Evolutionary conservation across 768 basidiomycete species (phyloP), one percentile per base, ranked within the genome.

Genomic region (Rhodocollybia butyracea): DNA sequence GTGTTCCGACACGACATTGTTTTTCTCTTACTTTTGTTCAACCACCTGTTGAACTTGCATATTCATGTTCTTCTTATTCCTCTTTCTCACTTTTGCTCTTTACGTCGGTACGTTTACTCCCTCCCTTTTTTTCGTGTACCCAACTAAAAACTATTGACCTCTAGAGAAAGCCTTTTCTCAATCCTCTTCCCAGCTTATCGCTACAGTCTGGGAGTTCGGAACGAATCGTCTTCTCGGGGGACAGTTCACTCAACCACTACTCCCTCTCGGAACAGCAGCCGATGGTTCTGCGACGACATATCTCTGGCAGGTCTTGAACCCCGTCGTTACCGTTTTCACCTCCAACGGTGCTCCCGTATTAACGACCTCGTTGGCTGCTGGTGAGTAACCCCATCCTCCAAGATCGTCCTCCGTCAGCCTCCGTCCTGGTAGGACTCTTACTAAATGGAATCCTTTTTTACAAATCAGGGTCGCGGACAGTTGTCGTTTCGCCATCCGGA

Each of bases 171-270:
- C 21, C 32, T 38, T 36, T 26, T 38, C 48, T 27, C 31, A 36
- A 26, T 24, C 11, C 12, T 21, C 10, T n/a, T n/a, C n/a, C n/a
- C n/a, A n/a, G n/a, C n/a, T n/a, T 5, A 15, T 7, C 10, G 32
- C 38, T 5, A 50, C 48, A 38, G 32, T 50, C 32, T 50, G 48
- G 48, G 21, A 50, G 34, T 50, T 50, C 27, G 48, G 48, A 15
- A 11, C 48, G 3, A 19, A 26, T 38, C 48, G 48, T 38, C 32
- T 50, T 3, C 21, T 34, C 21, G 32, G 10, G 3, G 48, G 48
- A 36, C 32, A 4, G 15, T 36, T 38, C 27, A 50, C 48, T 15
- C 21, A 21, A 15, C 48, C 48, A 24, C 38, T 50, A 24, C 48
- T 5, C 12, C 32, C 48, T 13, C 34, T 50, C n/a, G 48, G 48